These are phyloP conservation scores for Thermomucor indicae-seudaticae DNA, from an alignment of 371 early-diverging fungal genomes.

Conservation along the genomic window DNA sequence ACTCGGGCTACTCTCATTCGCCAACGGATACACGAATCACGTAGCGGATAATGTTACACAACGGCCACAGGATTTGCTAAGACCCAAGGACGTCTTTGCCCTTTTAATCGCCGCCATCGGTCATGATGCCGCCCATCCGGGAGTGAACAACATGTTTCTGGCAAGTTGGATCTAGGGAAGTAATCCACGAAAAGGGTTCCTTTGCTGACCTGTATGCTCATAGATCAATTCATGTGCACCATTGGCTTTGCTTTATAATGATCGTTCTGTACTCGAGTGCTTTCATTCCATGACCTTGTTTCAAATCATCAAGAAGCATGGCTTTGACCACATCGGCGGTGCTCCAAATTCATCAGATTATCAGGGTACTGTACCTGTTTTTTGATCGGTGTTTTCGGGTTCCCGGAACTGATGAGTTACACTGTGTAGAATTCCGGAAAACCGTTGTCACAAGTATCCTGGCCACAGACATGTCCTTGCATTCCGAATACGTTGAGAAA, in stretches of 20 bases:
- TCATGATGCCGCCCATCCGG: slow-evolving; percentile 85
- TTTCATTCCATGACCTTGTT: slow-evolving; percentile 87
- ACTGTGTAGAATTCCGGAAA: slow-evolving; percentile 58
- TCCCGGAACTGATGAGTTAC: background rate
- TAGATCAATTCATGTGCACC: slow-evolving; percentile 67
- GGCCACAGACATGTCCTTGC: slow-evolving; percentile 81
- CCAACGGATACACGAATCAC: background rate
- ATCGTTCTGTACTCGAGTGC: slow-evolving; percentile 88
- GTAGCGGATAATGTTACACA: background rate
- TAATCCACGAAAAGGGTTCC: background rate
- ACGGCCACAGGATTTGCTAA: slow-evolving; percentile 44
- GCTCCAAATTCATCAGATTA: slow-evolving; percentile 23
- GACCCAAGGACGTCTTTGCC: slow-evolving; percentile 64
- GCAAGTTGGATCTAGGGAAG: slow-evolving; percentile 17
- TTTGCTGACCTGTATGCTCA: background rate
- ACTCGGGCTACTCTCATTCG: slow-evolving; percentile 42
- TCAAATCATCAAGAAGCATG: slow-evolving; percentile 68
- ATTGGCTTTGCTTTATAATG: slow-evolving; percentile 87
- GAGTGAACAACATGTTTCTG: slow-evolving; percentile 76
- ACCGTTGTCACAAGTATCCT: slow-evolving; percentile 66
- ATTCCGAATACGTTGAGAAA: slow-evolving; percentile 69
- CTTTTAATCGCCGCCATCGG: slow-evolving; percentile 73
- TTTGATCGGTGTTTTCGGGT: background rate
- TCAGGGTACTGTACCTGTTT: slow-evolving; percentile 12
- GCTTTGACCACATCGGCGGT: slow-evolving; percentile 38